Evolutionary conservation across 2,329 filamentous ascomycete species (phyloP), one percentile per base, ranked within the genome.

Genomic region (Lizonia empirigonia): DNA sequence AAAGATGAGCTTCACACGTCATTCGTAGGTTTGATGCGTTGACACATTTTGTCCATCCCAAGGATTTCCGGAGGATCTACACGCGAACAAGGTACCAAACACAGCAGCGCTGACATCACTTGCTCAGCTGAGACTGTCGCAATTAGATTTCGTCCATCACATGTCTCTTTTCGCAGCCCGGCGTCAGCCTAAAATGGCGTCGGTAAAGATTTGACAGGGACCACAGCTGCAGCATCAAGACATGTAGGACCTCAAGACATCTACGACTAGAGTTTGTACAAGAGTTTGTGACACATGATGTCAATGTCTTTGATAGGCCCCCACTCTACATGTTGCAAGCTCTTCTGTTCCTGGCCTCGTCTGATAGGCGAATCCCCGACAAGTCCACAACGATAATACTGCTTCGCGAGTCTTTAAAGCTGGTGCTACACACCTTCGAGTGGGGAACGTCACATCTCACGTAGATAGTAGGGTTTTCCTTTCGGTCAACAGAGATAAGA

Each of bases 391-490:
- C n/a, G n/a, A n/a, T n/a, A n/a, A n/a, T n/a, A n/a, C n/a, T n/a
- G n/a, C n/a, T n/a, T n/a, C n/a, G n/a, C n/a, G n/a, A n/a, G n/a
- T n/a, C n/a, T n/a, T n/a, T n/a, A 23, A 19, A 10, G 53, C 56
- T 5, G 40, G 37, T 23, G 35, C 50, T 9, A 29, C 55, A 29
- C 44, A 59, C 24, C 39, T 47, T 7, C 29, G 27, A 13, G 45
- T 56, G 37, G 23, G 54, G 49, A 23, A 50, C 36, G 23, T 50
- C 35, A 41, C 56, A 35, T 51, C 9, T 23, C 13, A 57, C 46
- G 15, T 53, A 40, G 36, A 52, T 51, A 15, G 58, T 27, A 44
- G 58, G 41, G 23, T 44, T 9, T 44, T 44, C 10, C 18, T 30
- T 10, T n/a, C 54, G 7, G 18, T 33, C n/a, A 18, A 47, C 13